A percentile compares a stretch with the other conserved stretches of the same genome.
These are phyloP conservation scores for Xylariaceae sp. DNA, from an alignment of 2,329 filamentous ascomycete species.

Conservation along the genomic window DNA sequence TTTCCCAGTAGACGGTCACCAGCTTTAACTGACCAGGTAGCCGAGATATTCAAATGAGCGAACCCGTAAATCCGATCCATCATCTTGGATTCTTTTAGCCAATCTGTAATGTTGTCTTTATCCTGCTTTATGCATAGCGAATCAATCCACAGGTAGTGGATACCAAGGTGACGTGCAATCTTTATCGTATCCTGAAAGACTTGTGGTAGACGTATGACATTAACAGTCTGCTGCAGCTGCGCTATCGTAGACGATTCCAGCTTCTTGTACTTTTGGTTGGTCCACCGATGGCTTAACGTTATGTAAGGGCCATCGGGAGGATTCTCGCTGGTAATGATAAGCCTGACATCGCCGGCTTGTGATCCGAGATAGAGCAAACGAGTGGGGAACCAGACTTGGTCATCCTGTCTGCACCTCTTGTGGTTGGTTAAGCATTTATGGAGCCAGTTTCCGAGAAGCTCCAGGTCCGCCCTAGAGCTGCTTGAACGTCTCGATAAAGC, in stretches of 20 bases:
- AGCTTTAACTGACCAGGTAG: no score
- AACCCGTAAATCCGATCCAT: constrained; percentile 19
- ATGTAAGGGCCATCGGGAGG: no score
- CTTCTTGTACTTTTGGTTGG: background rate
- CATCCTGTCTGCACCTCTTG: no score
- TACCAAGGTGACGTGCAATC: constrained; percentile 7
- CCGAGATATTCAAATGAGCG: constrained; percentile 8
- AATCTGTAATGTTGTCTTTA: constrained; percentile 22
- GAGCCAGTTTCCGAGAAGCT: no score
- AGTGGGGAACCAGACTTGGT: no score
- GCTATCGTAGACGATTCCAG: background rate
- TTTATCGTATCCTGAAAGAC: constrained; percentile 13
- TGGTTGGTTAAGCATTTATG: no score
- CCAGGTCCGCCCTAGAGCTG: no score
- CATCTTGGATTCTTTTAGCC: constrained; percentile 10
- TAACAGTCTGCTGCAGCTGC: background rate
- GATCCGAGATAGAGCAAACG: no score
- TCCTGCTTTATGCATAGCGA: constrained; percentile 9
- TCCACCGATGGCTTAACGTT: background rate
- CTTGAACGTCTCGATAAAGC: no score
- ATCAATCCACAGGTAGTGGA: constrained; percentile 23
- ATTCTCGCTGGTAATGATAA: no score
- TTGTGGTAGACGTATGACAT: background rate
- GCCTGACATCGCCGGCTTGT: no score
- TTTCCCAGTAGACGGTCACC: no score